Base-by-base conservation (phyloP, 257 asterid genomes). In the Agastache rugosa region DNA sequence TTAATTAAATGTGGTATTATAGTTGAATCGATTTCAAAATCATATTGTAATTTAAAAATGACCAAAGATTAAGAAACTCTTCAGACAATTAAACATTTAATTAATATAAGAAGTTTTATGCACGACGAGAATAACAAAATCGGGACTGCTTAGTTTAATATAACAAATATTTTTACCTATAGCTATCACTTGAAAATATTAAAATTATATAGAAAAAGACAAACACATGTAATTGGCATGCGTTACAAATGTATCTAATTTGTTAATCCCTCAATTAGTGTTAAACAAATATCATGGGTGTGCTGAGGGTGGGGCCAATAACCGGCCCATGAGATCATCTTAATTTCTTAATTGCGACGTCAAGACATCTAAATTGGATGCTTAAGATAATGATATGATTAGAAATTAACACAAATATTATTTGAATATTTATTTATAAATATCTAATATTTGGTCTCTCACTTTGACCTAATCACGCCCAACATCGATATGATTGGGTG, bases 311-410 rank as follows among this genome's bases (percentile, higher is more conserved):
- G 90, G 93, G 89, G 12, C 78, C 89, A 56, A 14, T 58, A 64
- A 78, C 96, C 97, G 97, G 83, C 97, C 96, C 81, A 84, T 91
- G 90, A 87, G 81, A 80, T 91, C 97, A 91, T 83, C 85, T 69
- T 79, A 70, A 56, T 81, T 80, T 82, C 82, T 71, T 79, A 83
- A 65, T 83, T 62, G 76, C 76, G 75, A 85, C 83, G 80, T 68
- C 82, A 74, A 80, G 77, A 27, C 55, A 79, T 76, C 73, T 37
- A 75, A 75, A 66, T 29, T 51, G 34, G 73, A 81, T 84, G 87
- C 81, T 77, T 74, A 71, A 79, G 79, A 81, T 77, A 78, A 81
- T 69, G 91, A 86, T 63, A 76, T 83, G 74, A 37, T 81, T 86
- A 78, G 78, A 29, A 20, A n/a, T n/a, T n/a, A n/a, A 82, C 8